Base-by-base conservation (phyloP, 352 stramenopile species). In the Phytophthora lateralis region DNA sequence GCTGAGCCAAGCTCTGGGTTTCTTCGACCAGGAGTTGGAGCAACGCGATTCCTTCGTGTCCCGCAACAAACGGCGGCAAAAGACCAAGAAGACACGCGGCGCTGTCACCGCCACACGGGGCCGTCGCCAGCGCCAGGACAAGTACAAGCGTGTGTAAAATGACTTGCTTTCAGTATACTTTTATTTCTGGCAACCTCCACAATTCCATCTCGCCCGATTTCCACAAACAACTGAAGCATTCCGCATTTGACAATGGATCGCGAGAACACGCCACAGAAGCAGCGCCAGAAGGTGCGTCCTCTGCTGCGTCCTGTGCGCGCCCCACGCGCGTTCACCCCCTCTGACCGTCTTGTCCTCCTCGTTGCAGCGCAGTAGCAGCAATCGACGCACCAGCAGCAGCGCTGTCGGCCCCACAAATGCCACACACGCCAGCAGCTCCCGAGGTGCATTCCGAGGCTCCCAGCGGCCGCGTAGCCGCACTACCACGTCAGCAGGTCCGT, bases 181-280 rank as follows among this genome's bases (percentile, higher is more conserved):
- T 57, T 57, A 49, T 43, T 50, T 32, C n/a, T 35, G 38, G 38
- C 29, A 51, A 1, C 26, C 14, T 24, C 15, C n/a, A 47, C n/a
- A 47, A 34, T 34, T 17, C 38, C 38, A 41, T 14, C 21, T 24
- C 21, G 3, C 21, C 21, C 1, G 1, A 24, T 44, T 44, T 14
- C 10, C 8, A 24, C 4, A 26, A 12, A 44, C 17, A 44, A 21
- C 8, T 38, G 12, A 15, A 43, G 6, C 26, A 29, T 30, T 6
- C 26, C 26, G 26, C 26, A 30, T 30, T 30, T 30, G 26, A 6
- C 26, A 30, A 30, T 89, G 82, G 82, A 91, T 78, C 82, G 82
- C 35, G 82, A 91, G 64, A 74, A 69, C 46, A 91, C 82, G 47
- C 82, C 82, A 44, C 75, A 85, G 59, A 89, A 89, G 74, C 82